Evolutionary conservation across 1,284 basidiomycete genomes (phyloP).

Genomic region (Ceratobasidium sp.): DNA sequence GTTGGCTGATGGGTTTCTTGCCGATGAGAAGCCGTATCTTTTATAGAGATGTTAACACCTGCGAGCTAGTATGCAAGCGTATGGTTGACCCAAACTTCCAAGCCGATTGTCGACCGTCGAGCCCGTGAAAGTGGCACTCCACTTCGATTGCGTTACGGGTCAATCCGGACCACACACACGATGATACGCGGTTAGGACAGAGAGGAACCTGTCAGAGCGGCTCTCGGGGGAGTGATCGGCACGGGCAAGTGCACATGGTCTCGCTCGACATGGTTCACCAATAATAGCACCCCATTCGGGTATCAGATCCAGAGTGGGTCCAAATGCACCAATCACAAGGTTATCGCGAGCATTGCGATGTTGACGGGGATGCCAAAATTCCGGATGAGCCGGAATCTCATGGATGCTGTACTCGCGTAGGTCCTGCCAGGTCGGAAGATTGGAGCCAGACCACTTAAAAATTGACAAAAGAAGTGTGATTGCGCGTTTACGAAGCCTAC

Average conservation of each 20-base stretch:
- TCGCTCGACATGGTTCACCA: conserved; percentile 9
- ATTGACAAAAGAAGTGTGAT: neutral
- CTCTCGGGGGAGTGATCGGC: conserved; percentile 10
- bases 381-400: conserved; percentile 17
- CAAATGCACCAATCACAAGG: conserved; percentile 17
- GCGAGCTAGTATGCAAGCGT: neutral
- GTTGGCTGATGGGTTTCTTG: conserved; percentile 21
- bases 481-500: neutral
- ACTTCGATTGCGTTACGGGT: conserved; percentile 18
- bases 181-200: conserved; percentile 26
- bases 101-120: neutral
- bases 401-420: conserved; percentile 7
- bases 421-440: neutral
- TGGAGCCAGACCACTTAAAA: neutral
- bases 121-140: neutral
- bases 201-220: conserved; percentile 18
- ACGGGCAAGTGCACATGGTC: neutral
- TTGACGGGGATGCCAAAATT: conserved; percentile 3
- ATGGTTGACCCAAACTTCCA: neutral
- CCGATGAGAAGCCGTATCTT: neutral
- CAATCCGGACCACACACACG: conserved; percentile 22
- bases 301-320: neutral
- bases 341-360: neutral
- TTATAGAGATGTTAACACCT: neutral
- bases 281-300: neutral